These are phyloP conservation scores for Nannizzia gypsea DNA, from an alignment of 2,329 filamentous ascomycete genomes.

Conservation along the genomic window DNA sequence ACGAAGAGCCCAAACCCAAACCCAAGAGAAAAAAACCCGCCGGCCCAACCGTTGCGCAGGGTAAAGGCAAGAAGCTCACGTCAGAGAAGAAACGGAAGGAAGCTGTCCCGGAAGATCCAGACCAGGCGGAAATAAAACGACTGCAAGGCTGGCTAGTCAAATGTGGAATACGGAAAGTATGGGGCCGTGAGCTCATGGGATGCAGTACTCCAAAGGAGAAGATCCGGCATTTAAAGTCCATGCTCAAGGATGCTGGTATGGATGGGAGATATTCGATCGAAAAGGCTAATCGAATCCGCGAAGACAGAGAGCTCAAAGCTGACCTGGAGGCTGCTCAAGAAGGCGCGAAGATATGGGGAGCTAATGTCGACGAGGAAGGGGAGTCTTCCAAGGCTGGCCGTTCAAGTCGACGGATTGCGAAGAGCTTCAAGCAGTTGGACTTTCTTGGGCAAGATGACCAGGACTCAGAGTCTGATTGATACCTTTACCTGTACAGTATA, in stretches of 20 bases:
- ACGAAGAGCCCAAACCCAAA: constrained; percentile 56
- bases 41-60: constrained; percentile 16
- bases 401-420: constrained; percentile 31
- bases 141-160: constrained; percentile 77
- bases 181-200: constrained; percentile 70
- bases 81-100: constrained; percentile 30
- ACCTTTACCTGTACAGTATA: neutral
- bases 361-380: constrained; percentile 30
- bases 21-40: constrained; percentile 23
- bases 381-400: constrained; percentile 28
- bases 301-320: constrained; percentile 67
- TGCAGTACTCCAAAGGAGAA: constrained; percentile 65
- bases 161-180: constrained; percentile 86
- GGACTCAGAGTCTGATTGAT: constrained; percentile 35
- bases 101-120: constrained; percentile 43
- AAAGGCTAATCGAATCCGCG: constrained; percentile 76
- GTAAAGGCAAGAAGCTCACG: constrained; percentile 24
- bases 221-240: constrained; percentile 64
- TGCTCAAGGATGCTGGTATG: constrained; percentile 78
- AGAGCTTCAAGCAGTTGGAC: constrained; percentile 35
- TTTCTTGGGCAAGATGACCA: constrained; percentile 62
- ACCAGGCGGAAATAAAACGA: constrained; percentile 73
- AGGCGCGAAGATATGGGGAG: constrained; percentile 69
- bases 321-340: constrained; percentile 78
- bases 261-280: constrained; percentile 74